Conservation (phyloP, 2,329 filamentous ascomycete genomes). For the Apiospora hydei region DNA sequence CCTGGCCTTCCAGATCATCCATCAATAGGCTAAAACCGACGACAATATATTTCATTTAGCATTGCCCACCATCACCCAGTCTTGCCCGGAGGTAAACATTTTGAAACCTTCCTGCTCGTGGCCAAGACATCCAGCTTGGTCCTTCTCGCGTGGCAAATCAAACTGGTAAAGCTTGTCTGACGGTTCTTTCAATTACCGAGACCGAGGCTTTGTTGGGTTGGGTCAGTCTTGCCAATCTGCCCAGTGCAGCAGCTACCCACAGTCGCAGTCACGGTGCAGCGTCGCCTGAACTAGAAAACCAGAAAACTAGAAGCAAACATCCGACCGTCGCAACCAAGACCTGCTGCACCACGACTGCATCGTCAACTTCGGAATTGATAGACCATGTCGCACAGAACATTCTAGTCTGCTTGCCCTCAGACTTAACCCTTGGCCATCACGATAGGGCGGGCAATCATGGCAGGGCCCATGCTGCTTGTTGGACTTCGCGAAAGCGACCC, state of each 20-base stretch:
- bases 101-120: neutral
- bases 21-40: slow-evolving; percentile 4
- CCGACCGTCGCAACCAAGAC: neutral
- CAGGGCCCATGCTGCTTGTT: neutral
- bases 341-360: neutral
- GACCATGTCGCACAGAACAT: neutral
- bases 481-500: neutral
- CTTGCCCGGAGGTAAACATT: neutral
- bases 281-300: neutral
- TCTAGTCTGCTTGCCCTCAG: neutral
- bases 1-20: neutral
- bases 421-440: neutral
- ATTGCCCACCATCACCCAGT: neutral
- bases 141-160: neutral
- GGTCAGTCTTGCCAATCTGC: neutral
- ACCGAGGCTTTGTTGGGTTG: slow-evolving; percentile 2
- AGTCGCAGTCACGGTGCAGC: neutral
- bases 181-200: neutral
- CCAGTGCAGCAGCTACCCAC: neutral
- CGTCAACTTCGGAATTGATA: neutral
- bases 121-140: neutral
- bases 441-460: neutral
- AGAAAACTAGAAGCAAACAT: neutral
- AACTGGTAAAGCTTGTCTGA: neutral
- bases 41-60: slow-evolving; percentile 6